Percentiles rank a stretch among this genome's conserved stretches.
Evolutionary conservation across 257 asterid species (phyloP).

Genomic region (Eustoma russellianum): DNA sequence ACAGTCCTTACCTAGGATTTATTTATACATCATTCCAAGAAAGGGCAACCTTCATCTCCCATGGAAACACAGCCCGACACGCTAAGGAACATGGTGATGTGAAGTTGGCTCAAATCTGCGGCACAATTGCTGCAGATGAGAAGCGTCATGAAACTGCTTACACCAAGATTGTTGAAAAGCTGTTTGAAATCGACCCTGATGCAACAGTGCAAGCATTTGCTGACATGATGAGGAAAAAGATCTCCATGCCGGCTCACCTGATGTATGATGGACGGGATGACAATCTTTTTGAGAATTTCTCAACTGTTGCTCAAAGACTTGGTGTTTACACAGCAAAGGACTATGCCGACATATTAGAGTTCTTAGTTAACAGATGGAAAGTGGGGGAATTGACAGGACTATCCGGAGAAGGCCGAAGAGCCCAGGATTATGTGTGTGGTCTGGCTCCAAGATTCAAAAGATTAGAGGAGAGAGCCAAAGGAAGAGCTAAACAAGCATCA

Average conservation of each 20-base stretch:
- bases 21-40: conserved; percentile 86
- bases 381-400: conserved; percentile 46
- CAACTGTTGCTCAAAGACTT: conserved; percentile 65
- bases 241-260: conserved; percentile 83
- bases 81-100: conserved; percentile 67
- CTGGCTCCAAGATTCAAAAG: conserved; percentile 54
- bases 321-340: conserved; percentile 66
- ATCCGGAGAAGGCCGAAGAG: conserved; percentile 51
- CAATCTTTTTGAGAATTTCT: conserved; percentile 55
- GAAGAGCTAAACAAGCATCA: conserved; percentile 37
- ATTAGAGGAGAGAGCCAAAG: conserved; percentile 63
- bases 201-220: conserved; percentile 61
- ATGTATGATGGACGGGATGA: conserved; percentile 75
- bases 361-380: conserved; percentile 61
- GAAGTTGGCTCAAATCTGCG: conserved; percentile 72
- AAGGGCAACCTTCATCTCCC: conserved; percentile 72
- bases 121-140: conserved; percentile 70
- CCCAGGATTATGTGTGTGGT: conserved; percentile 71
- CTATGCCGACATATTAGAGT: conserved; percentile 71
- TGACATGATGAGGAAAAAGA: conserved; percentile 80
- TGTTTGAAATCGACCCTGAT: conserved; percentile 69
- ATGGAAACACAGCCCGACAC: conserved; percentile 71
- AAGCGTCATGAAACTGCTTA: conserved; percentile 83
- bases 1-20: conserved; percentile 73
- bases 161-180: conserved; percentile 69